Evolutionary conservation across 192 early-diverging fungal species (phyloP).

Genomic region (Jimgerdemannia lactiflua): DNA sequence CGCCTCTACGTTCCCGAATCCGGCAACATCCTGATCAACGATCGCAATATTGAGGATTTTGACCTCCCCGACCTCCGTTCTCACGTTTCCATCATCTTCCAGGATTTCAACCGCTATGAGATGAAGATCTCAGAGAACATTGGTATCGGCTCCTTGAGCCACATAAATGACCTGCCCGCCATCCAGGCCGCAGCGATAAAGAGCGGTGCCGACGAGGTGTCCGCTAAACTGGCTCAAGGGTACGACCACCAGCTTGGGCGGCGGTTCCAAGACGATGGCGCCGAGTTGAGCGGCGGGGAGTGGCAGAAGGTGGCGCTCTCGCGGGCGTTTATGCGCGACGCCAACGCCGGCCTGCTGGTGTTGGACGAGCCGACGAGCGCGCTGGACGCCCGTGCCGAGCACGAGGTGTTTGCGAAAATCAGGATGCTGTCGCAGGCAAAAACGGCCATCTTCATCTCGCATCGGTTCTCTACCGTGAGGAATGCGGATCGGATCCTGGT

Average conservation of each 20-base stretch:
- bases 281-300: constrained; percentile 84
- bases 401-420: constrained; percentile 77
- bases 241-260: constrained; percentile 83
- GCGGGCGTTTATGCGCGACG: constrained; percentile 84
- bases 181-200: constrained; percentile 53
- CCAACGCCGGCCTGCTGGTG: constrained; percentile 64
- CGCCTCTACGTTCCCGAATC: constrained; percentile 81
- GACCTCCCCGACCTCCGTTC: constrained; percentile 66
- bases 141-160: constrained; percentile 46
- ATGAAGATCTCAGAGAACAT: background rate
- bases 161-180: constrained; percentile 84
- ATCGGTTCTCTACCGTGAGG: constrained; percentile 80
- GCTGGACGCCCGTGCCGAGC: constrained; percentile 76
- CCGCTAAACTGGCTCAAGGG: constrained; percentile 70
- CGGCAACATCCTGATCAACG: constrained; percentile 76
- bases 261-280: constrained; percentile 64
- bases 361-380: constrained; percentile 90
- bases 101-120: constrained; percentile 24
- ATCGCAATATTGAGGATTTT: constrained; percentile 66
- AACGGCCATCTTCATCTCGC: constrained; percentile 90
- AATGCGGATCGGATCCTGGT: constrained; percentile 50
- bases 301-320: constrained; percentile 90
- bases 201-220: constrained; percentile 71
- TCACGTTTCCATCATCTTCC: constrained; percentile 79
- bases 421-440: constrained; percentile 58